phyloP scores from a whole-genome alignment of 106 monocot species.

The Narthecium ossifragum region DNA sequence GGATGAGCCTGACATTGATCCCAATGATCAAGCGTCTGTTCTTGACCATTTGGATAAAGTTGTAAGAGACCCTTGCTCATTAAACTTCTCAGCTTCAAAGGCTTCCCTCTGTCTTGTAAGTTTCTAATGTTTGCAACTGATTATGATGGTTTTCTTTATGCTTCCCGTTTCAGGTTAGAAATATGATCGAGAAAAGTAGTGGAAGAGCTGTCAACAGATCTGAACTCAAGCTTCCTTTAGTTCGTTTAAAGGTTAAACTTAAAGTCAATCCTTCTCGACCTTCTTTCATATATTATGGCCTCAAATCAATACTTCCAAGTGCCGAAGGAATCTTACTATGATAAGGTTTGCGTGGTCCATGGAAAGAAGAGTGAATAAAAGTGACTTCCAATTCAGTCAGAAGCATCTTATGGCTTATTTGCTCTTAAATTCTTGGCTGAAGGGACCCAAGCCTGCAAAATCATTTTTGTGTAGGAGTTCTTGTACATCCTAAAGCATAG shows the following conservation, averaged over 20 bases:
- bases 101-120: not conserved
- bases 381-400: too few relatives aligned
- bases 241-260: slow-evolving; percentile 77
- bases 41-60: slow-evolving; percentile 92
- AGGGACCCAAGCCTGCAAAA: too few relatives aligned
- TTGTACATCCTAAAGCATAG: too few relatives aligned
- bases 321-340: too few relatives aligned
- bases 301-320: too few relatives aligned
- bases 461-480: too few relatives aligned
- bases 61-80: slow-evolving; percentile 43
- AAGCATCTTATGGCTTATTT: too few relatives aligned
- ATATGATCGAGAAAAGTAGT: slow-evolving; percentile 80
- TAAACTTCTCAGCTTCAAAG: not conserved
- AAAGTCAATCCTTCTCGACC: too few relatives aligned
- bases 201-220: slow-evolving; percentile 34
- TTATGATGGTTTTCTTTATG: not conserved
- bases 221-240: slow-evolving; percentile 85
- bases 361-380: too few relatives aligned
- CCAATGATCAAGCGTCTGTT: slow-evolving; percentile 89
- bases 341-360: too few relatives aligned
- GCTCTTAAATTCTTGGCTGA: too few relatives aligned
- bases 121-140: not conserved
- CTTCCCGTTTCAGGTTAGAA: slow-evolving; percentile 63
- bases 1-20: slow-evolving; percentile 88
- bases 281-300: too few relatives aligned